Conservation (phyloP, 805 yeast species). For the Metschnikowia arizonensis region DNA sequence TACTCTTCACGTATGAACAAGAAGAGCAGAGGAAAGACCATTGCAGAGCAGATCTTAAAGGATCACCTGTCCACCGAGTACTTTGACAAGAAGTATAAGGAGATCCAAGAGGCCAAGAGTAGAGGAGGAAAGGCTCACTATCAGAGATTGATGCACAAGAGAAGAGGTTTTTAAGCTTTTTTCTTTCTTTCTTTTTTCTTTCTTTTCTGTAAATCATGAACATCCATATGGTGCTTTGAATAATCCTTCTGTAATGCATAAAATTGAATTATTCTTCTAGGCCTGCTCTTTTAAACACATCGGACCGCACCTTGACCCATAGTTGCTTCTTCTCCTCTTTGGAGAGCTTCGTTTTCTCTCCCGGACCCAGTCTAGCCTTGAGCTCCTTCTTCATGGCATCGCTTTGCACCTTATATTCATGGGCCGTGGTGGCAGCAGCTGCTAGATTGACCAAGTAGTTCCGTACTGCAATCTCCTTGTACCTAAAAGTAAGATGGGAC, state of each 20-base stretch:
- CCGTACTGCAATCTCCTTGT: constrained; percentile 44
- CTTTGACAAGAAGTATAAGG: constrained; percentile 79
- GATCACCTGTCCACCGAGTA: constrained; percentile 67
- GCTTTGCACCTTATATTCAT: constrained; percentile 27
- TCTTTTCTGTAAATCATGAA: too few species aligned
- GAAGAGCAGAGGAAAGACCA: constrained; percentile 69
- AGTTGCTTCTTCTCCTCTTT: constrained; percentile 40
- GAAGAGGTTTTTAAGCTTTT: constrained; percentile 49
- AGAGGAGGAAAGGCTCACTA: constrained; percentile 67
- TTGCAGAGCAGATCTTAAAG: constrained; percentile 77
- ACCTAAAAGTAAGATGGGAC: constrained; percentile 31
- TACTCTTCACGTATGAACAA: constrained; percentile 62
- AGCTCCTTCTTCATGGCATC: constrained; percentile 31
- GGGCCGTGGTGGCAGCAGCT: constrained; percentile 52
- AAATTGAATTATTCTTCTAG: constrained; percentile 28
- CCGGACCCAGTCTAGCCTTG: constrained; percentile 10
- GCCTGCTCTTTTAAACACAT: constrained; percentile 48
- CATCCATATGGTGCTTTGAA: too few species aligned
- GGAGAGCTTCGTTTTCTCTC: constrained; percentile 30
- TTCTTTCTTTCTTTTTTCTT: too few species aligned
- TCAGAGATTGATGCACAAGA: constrained; percentile 57
- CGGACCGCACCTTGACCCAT: constrained; percentile 50
- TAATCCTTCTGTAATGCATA: too few species aligned
- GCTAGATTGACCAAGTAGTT: constrained; percentile 50
- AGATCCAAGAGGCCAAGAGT: constrained; percentile 60